phyloP scores from a whole-genome alignment of 2,329 filamentous ascomycete genomes.

The Malbranchea cinnamomea region DNA sequence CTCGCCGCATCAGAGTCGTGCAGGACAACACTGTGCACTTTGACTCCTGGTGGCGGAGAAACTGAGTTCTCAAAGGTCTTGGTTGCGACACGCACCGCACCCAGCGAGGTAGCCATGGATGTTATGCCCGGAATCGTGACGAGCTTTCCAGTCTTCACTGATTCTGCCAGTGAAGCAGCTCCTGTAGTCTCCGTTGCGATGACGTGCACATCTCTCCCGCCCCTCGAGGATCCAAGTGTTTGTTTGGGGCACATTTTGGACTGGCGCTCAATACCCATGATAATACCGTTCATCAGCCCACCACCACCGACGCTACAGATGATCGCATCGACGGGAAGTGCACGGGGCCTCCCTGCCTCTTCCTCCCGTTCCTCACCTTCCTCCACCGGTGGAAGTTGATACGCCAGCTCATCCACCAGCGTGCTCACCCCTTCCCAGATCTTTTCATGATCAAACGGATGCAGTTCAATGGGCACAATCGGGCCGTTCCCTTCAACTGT shows the following conservation, averaged over 20 bases:
- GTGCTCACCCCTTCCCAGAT: constrained; percentile 33
- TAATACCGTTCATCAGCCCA: constrained; percentile 61
- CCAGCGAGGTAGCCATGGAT: constrained; percentile 59
- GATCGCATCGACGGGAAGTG: constrained; percentile 46
- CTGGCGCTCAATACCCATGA: constrained; percentile 47
- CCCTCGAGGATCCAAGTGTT: constrained; percentile 8
- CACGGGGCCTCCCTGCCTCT: constrained; percentile 14
- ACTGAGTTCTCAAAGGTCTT: constrained; percentile 51
- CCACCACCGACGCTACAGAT: constrained; percentile 71
- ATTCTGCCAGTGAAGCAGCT: constrained; percentile 53
- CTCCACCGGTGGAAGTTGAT: constrained; percentile 22
- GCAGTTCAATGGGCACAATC: constrained; percentile 27
- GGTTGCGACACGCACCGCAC: constrained; percentile 54
- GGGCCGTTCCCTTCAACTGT: constrained; percentile 12
- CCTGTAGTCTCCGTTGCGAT: constrained; percentile 64
- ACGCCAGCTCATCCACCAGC: constrained; percentile 29
- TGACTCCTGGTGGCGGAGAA: constrained; percentile 28
- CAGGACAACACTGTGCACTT: constrained; percentile 48
- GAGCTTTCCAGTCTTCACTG: constrained; percentile 35
- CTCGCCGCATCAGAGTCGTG: constrained; percentile 65
- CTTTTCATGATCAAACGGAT: constrained; percentile 31
- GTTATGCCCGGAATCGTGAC: constrained; percentile 57
- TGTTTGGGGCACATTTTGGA: constrained; percentile 18
- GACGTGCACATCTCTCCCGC: constrained; percentile 32
- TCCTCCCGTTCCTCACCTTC: constrained; percentile 18